Evolutionary conservation across 2,329 filamentous ascomycete species (phyloP).

Genomic region (Neofusicoccum cordaticola): DNA sequence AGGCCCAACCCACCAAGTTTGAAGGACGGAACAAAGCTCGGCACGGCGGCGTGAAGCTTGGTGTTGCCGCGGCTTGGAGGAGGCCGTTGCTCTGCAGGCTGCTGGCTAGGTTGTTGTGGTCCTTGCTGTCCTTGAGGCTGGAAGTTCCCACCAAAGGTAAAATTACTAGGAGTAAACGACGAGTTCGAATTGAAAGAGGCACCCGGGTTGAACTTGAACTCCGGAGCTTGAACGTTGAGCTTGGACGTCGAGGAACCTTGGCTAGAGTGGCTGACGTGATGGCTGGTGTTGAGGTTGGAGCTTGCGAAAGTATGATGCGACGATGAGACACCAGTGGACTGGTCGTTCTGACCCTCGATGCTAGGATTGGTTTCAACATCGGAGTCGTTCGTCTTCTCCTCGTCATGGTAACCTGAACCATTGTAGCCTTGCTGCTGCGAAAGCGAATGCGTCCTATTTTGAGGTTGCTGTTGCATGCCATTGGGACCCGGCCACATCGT

Average conservation of each 20-base stretch:
- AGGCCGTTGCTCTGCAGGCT: constrained; percentile 40
- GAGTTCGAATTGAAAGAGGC: constrained; percentile 27
- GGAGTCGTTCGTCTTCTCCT: constrained; percentile 39
- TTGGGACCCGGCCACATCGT: constrained; percentile 39
- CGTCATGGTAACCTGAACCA: constrained; percentile 33
- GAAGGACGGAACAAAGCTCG: constrained; percentile 63
- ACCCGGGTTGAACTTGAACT: constrained; percentile 71
- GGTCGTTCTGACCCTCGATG: constrained; percentile 34
- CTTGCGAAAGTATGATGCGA: constrained; percentile 54
- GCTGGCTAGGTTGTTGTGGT: background rate
- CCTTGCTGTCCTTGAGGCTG: constrained; percentile 34
- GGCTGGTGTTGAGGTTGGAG: constrained; percentile 52
- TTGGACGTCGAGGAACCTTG: constrained; percentile 71
- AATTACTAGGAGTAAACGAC: constrained; percentile 48
- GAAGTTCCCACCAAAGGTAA: constrained; percentile 43
- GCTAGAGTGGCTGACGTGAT: constrained; percentile 43
- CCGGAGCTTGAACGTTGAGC: constrained; percentile 83
- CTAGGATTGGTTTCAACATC: constrained; percentile 37
- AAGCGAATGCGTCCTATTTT: constrained; percentile 69
- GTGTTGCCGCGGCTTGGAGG: constrained; percentile 44
- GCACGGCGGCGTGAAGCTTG: constrained; percentile 68
- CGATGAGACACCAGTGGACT: constrained; percentile 36
- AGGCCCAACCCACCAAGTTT: constrained; percentile 28
- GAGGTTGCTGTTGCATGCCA: constrained; percentile 69
- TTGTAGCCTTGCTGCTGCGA: constrained; percentile 57